Evolutionary conservation across 257 asterid species (phyloP).

Genomic region (Voacanga thouarsii): DNA sequence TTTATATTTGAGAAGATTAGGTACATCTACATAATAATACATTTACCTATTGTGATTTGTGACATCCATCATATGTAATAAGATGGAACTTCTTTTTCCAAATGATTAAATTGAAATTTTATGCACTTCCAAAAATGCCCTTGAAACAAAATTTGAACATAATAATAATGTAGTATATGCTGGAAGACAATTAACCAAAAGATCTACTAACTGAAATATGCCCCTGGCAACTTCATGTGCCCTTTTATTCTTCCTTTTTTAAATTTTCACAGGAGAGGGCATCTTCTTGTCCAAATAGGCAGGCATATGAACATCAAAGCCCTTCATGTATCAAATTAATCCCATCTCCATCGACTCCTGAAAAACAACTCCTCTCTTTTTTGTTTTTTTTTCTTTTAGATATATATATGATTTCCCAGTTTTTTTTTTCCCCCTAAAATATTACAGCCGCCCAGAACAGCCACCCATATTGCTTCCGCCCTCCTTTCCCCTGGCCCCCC

Average conservation of each 20-base stretch:
- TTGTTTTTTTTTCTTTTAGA: no score
- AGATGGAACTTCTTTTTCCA: no score
- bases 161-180: no score
- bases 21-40: no score
- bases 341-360: neutral
- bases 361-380: no score
- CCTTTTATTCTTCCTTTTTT: neutral
- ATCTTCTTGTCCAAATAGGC: neutral
- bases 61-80: no score
- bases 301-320: neutral
- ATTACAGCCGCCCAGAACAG: slow-evolving; percentile 62
- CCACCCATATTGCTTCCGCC: slow-evolving; percentile 56
- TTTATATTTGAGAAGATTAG: no score
- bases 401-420: neutral
- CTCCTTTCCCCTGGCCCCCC: slow-evolving; percentile 28
- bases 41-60: no score
- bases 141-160: neutral
- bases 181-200: neutral
- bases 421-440: slow-evolving; percentile 12
- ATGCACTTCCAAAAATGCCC: neutral
- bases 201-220: neutral
- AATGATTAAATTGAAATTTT: neutral
- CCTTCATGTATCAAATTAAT: neutral
- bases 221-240: neutral
- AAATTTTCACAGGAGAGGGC: neutral